These are phyloP conservation scores for Solanum ossicruentum DNA, from an alignment of 257 asterid species.

Conservation along the genomic window DNA sequence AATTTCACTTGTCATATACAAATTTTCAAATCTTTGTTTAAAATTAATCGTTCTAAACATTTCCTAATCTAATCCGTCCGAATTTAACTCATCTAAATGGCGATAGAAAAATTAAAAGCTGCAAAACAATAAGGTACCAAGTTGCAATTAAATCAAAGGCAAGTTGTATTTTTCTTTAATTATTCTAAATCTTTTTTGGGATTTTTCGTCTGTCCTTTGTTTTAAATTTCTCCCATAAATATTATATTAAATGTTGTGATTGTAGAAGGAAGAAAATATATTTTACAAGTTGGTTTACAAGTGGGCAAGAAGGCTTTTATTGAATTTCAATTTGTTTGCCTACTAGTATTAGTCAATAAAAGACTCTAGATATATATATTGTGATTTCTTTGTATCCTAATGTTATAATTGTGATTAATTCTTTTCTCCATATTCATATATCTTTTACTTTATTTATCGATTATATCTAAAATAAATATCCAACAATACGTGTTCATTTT, in stretches of 20 bases:
- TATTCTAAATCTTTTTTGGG: background rate
- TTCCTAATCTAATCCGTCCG: accelerated
- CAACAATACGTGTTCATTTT: too few species aligned
- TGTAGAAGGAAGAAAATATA: background rate
- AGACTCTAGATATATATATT: background rate
- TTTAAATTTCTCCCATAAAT: background rate
- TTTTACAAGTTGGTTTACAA: slow-evolving; percentile 26
- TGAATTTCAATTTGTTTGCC: slow-evolving; percentile 2
- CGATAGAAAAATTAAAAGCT: background rate
- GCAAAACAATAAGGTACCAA: slow-evolving; percentile 11
- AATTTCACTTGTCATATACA: background rate
- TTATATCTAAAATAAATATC: too few species aligned
- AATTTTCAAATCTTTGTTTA: background rate
- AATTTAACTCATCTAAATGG: background rate
- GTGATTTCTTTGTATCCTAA: background rate
- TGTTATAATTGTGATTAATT: background rate
- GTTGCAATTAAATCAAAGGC: slow-evolving; percentile 23
- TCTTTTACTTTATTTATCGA: too few species aligned
- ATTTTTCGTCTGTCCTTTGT: background rate
- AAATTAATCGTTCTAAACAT: background rate
- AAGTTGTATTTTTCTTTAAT: slow-evolving; percentile 14
- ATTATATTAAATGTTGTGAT: background rate
- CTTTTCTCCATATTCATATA: too few species aligned
- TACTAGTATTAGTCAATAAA: background rate
- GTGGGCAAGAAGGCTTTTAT: slow-evolving; percentile 31